Evolutionary conservation across 257 asterid species (phyloP), one percentile per base, ranked within the genome.

Genomic region (Marsdenia floribunda): DNA sequence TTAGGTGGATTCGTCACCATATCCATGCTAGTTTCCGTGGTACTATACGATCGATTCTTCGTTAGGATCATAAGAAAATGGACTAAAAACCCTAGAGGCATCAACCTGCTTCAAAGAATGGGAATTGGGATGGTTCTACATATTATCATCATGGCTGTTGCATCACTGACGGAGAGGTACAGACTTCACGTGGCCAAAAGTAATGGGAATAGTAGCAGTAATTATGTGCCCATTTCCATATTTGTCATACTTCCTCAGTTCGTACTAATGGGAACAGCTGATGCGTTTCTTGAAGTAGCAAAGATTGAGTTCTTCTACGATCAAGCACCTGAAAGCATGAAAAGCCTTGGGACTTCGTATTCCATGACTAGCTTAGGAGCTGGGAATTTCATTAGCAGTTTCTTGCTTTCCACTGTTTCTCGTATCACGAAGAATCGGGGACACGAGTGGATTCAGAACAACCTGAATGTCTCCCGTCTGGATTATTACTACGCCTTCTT

Each of bases 301-400:
- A 89, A 90, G 78, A 80, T 91, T 7, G 97, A 93, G 78, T 93
- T 91, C 54, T 91, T 93, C 76, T 91, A 93, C 52, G 97, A 93
- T 70, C 97, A 93, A 66, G 97, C 97, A 12, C 97, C 98, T 0
- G 97, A 90, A 81, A 88, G 88, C 49, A 93, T 93, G 98, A 93
- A 91, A 78, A 92, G 98, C 38, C 77, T 93, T 0, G 97, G 97
- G 16, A 87, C 98, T 5, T 83, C 97, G 19, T 88, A 87, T 21
- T 80, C 96, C 6, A 86, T 79, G 88, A 87, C 90, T 9, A 87
- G 80, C 67, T 78, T 91, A 22, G 98, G 96, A 61, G 85, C 66
- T 24, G 97, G 97, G 19, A 91, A 85, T 79, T 91, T 88, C 75
- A 24, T 93, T 26, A 91, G 98, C 52, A 93, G 93, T 53, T 88